A percentile compares a stretch with the other conserved stretches of the same genome.
phyloP scores from a whole-genome alignment of 441 rosid species.

The Biscutella laevigata region DNA sequence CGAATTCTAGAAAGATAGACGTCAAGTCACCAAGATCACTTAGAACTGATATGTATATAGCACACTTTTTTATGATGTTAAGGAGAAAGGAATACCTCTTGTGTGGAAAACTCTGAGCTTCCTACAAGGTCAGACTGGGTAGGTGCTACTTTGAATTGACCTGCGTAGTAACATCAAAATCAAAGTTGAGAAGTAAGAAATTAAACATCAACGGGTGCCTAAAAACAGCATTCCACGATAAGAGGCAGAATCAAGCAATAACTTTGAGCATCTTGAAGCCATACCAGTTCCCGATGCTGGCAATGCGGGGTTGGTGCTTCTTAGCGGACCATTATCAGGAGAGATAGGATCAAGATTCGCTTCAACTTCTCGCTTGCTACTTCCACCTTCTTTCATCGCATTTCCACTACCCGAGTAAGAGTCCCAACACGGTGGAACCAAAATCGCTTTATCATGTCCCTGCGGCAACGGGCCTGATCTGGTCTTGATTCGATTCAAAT shows the following conservation, averaged over 20 bases:
- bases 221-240: neutral
- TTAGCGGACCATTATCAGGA: constrained; percentile 11
- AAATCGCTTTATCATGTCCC: constrained; percentile 40
- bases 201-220: neutral
- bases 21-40: constrained; percentile 16
- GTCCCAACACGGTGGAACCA: neutral
- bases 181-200: neutral
- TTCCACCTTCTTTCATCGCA: constrained; percentile 35
- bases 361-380: neutral
- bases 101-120: constrained; percentile 56
- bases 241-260: neutral
- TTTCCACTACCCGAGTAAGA: constrained; percentile 23
- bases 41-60: neutral
- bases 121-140: constrained; percentile 41
- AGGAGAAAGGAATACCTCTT: constrained; percentile 45
- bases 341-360: constrained; percentile 1
- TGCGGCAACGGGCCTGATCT: constrained; percentile 74
- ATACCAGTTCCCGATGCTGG: constrained; percentile 46
- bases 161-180: constrained; percentile 29
- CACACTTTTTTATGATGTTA: neutral
- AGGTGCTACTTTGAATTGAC: constrained; percentile 40
- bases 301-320: constrained; percentile 37
- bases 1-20: constrained; percentile 30
- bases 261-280: neutral
- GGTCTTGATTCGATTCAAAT: constrained; percentile 64